Evolutionary conservation across 2,329 filamentous ascomycete genomes (phyloP).

Genomic region (Penicillium palitans): DNA sequence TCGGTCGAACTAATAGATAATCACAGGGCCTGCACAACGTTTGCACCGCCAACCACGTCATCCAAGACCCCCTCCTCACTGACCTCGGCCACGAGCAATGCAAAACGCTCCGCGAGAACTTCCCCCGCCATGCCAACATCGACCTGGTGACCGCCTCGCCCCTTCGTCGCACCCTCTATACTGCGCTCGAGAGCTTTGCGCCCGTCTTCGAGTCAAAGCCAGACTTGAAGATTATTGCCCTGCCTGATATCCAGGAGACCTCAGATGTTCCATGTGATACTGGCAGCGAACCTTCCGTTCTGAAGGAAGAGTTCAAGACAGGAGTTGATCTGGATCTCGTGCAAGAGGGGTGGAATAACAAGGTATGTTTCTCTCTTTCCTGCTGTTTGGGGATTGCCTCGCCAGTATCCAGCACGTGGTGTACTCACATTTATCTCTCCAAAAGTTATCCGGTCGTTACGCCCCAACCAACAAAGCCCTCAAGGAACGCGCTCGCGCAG

Average conservation of each 20-base stretch:
- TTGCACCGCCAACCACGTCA: conserved; percentile 63
- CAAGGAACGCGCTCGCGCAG: conserved; percentile 60
- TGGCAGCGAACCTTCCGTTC: conserved; percentile 58
- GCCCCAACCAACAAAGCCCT: conserved; percentile 54
- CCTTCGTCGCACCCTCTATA: conserved; percentile 77
- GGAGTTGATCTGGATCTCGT: conserved; percentile 66
- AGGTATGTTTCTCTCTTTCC: conserved; percentile 42
- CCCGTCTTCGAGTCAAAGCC: conserved; percentile 50
- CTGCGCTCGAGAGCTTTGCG: conserved; percentile 69
- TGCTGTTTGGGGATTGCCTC: not conserved
- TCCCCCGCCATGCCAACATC: conserved; percentile 65
- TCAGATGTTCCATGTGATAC: conserved; percentile 73
- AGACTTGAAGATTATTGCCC: conserved; percentile 58
- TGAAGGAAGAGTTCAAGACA: conserved; percentile 62
- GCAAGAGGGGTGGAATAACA: conserved; percentile 69
- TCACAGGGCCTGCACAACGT: conserved; percentile 80
- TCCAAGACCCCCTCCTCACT: conserved; percentile 79
- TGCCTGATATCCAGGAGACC: conserved; percentile 79
- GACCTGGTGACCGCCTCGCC: conserved; percentile 76
- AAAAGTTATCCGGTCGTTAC: conserved; percentile 40
- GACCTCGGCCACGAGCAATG: conserved; percentile 75
- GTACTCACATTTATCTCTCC: not conserved
- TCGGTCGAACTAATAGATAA: conserved; percentile 12
- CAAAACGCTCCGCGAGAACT: conserved; percentile 58
- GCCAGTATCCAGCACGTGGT: not conserved